Percentiles rank a stretch among this genome's conserved stretches.
phyloP scores from a whole-genome alignment of 164 flowering plant genomes.

The Stephania yunnanensis region DNA sequence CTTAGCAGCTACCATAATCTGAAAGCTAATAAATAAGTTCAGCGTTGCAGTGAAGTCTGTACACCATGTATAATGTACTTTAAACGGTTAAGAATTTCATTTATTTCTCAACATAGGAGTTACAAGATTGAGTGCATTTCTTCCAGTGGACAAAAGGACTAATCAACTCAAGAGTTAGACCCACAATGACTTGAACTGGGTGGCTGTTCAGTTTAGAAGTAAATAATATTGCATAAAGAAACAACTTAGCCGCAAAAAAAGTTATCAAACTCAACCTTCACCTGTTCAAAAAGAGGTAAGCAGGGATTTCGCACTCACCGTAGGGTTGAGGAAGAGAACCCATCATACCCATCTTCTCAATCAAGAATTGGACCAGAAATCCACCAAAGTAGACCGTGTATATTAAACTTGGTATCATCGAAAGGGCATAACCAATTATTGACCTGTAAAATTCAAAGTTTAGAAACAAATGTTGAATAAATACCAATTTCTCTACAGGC shows the following conservation, averaged over 20 bases:
- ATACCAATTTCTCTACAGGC: too few species aligned
- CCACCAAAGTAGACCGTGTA: slow-evolving; percentile 84
- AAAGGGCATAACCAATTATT: slow-evolving; percentile 43
- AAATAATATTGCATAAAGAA: background rate
- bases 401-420: slow-evolving; percentile 57
- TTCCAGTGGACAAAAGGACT: background rate
- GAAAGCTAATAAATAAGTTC: background rate
- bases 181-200: background rate
- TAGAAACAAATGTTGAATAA: background rate
- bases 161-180: background rate
- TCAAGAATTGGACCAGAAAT: slow-evolving; percentile 65
- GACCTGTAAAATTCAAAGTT: slow-evolving; percentile 49
- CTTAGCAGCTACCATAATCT: background rate
- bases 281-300: slow-evolving; percentile 8
- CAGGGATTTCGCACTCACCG: slow-evolving; percentile 47
- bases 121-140: background rate
- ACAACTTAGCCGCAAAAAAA: background rate
- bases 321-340: slow-evolving; percentile 87
- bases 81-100: background rate
- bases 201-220: background rate
- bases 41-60: background rate
- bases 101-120: background rate
- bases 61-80: background rate
- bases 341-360: slow-evolving; percentile 99
- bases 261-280: slow-evolving; percentile 4